Evolutionary conservation across 257 asterid genomes (phyloP).

Genomic region (Catharanthus roseus): DNA sequence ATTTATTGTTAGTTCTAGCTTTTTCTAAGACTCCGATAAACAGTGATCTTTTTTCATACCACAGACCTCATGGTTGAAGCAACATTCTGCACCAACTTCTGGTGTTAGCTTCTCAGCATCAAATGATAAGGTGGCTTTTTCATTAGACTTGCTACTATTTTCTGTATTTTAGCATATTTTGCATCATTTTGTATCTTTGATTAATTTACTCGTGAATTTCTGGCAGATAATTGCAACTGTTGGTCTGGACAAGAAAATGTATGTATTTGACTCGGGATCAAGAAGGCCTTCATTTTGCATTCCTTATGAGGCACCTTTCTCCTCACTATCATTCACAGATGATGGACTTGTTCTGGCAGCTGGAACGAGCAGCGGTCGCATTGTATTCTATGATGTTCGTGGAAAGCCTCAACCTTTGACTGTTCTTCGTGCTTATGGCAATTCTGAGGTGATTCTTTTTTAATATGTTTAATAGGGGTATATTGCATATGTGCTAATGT

Average conservation of each 20-base stretch:
- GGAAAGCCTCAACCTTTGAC: slow-evolving; percentile 94
- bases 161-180: background rate
- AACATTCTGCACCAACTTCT: slow-evolving; percentile 96
- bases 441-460: slow-evolving; percentile 58
- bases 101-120: slow-evolving; percentile 94
- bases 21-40: background rate
- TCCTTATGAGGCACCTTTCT: slow-evolving; percentile 87
- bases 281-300: slow-evolving; percentile 79
- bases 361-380: slow-evolving; percentile 90
- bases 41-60: slow-evolving; percentile 9
- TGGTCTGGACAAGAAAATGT: slow-evolving; percentile 95
- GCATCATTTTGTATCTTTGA: background rate
- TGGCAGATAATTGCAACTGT: slow-evolving; percentile 89
- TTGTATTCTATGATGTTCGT: slow-evolving; percentile 86
- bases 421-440: slow-evolving; percentile 85
- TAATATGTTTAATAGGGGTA: background rate
- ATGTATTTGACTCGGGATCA: slow-evolving; percentile 82
- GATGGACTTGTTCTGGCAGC: slow-evolving; percentile 93
- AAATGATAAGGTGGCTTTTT: slow-evolving; percentile 78
- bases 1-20: background rate
- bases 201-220: slow-evolving; percentile 12
- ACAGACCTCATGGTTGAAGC: slow-evolving; percentile 93
- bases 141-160: background rate
- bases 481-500: background rate
- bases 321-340: slow-evolving; percentile 85